A percentile compares a stretch with the other conserved stretches of the same genome.
Evolutionary conservation across 2,329 filamentous ascomycete species (phyloP).

Genomic region (Venturia aucupariae): DNA sequence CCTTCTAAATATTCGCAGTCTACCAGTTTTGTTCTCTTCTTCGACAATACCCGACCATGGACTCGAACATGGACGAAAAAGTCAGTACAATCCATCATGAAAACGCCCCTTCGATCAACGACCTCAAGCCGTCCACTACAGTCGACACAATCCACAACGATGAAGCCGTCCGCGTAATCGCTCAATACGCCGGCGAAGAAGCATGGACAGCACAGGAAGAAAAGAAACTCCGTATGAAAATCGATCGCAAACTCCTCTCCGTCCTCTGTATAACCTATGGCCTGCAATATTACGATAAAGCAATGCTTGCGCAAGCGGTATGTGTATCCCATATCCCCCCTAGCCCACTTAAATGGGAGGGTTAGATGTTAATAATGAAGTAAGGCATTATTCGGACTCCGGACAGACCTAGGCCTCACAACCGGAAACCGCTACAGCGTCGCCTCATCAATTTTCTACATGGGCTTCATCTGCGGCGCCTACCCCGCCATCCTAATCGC

Average conservation of each 20-base stretch:
- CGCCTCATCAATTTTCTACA: conserved; percentile 39
- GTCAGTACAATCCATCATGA: conserved; percentile 1
- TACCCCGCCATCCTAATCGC: conserved; percentile 37
- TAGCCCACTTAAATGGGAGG: background rate
- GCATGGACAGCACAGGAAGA: conserved; percentile 37
- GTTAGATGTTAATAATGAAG: background rate
- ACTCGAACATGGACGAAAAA: background rate
- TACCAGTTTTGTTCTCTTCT: background rate
- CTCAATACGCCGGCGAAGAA: conserved; percentile 33
- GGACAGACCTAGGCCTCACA: conserved; percentile 32
- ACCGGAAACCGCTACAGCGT: conserved; percentile 37
- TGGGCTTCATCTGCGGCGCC: conserved; percentile 40
- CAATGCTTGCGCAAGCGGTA: conserved; percentile 46
- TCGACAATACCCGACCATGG: background rate
- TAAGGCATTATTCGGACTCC: conserved; percentile 35
- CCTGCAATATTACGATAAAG: conserved; percentile 43
- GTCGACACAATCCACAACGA: conserved; percentile 30
- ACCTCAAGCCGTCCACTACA: conserved; percentile 5
- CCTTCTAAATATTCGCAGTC: background rate
- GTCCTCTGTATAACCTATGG: conserved; percentile 39
- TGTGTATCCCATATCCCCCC: background rate
- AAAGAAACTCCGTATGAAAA: conserved; percentile 32
- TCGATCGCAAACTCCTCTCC: conserved; percentile 37
- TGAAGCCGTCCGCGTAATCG: conserved; percentile 34
- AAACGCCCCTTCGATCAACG: background rate